These are phyloP conservation scores for Eucalyptus shirleyi DNA, from an alignment of 345 rosid species.

Conservation along the genomic window DNA sequence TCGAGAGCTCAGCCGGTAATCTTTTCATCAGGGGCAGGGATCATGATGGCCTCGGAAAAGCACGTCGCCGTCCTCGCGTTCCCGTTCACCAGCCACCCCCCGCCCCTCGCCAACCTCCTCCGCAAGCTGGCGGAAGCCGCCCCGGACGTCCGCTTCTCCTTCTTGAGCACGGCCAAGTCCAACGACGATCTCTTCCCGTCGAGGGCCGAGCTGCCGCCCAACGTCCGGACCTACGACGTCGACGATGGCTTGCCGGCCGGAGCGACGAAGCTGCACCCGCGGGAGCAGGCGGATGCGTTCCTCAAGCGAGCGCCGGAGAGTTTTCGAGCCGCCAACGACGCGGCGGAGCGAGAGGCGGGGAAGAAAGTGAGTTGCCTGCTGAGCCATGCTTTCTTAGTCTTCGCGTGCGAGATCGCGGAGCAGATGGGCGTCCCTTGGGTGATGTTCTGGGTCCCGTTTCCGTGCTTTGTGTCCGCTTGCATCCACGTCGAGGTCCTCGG, in stretches of 20 bases:
- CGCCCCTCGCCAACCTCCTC: conserved; percentile 11
- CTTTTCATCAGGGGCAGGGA: background rate
- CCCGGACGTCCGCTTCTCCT: background rate
- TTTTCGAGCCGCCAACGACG: conserved; percentile 4
- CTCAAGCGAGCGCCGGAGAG: conserved; percentile 12
- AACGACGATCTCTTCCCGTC: background rate
- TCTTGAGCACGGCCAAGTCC: background rate
- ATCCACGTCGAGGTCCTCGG: conserved; percentile 8
- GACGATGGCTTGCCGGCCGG: conserved; percentile 6
- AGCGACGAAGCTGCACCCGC: background rate
- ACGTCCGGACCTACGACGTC: background rate
- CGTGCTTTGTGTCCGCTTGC: conserved; percentile 26
- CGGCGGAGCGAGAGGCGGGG: conserved; percentile 1
- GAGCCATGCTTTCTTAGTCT: conserved; percentile 23
- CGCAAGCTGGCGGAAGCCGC: conserved; percentile 1
- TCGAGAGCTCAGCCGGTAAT: background rate
- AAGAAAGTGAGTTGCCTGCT: conserved; percentile 11
- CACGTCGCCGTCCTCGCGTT: conserved; percentile 21
- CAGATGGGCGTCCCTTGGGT: conserved; percentile 33
- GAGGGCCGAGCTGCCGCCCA: background rate
- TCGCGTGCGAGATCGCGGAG: conserved; percentile 15
- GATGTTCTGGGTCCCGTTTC: conserved; percentile 16
- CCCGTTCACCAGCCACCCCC: conserved; percentile 18
- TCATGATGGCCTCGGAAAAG: background rate
- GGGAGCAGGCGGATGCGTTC: conserved; percentile 7